Evolutionary conservation across 805 yeast species (phyloP).

Genomic region (Pichia paraexigua): DNA sequence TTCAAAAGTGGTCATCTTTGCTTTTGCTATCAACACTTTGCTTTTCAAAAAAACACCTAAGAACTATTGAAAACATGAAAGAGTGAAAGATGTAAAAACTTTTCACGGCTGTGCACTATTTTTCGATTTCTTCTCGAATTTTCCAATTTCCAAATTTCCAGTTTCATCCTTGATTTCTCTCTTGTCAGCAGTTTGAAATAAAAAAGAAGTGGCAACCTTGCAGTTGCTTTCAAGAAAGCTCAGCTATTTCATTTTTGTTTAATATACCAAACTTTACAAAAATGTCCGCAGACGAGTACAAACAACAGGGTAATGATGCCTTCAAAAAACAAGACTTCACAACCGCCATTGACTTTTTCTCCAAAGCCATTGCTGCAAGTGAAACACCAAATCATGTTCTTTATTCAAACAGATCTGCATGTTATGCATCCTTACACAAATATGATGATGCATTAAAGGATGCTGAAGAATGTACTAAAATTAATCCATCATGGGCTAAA

Average conservation of each 20-base stretch:
- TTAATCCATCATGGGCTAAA: slow-evolving; percentile 88
- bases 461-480: slow-evolving; percentile 74
- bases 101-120: slow-evolving; percentile 3
- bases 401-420: slow-evolving; percentile 90
- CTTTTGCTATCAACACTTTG: background rate
- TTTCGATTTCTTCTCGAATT: background rate
- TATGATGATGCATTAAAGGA: slow-evolving; percentile 72
- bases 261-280: background rate
- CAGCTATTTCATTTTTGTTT: background rate
- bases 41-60: background rate
- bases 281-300: slow-evolving; percentile 67
- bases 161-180: background rate
- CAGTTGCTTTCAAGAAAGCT: background rate
- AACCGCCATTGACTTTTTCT: slow-evolving; percentile 71
- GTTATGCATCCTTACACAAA: slow-evolving; percentile 71
- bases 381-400: slow-evolving; percentile 83
- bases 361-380: slow-evolving; percentile 82
- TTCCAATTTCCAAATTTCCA: background rate
- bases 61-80: background rate
- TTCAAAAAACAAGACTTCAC: slow-evolving; percentile 80
- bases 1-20: slow-evolving; percentile 9
- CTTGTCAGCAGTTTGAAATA: background rate
- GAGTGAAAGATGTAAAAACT: background rate
- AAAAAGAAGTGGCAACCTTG: background rate
- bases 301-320: slow-evolving; percentile 90